Conservation (phyloP, 2,329 filamentous ascomycete genomes). For the Neonectria magnoliae region DNA sequence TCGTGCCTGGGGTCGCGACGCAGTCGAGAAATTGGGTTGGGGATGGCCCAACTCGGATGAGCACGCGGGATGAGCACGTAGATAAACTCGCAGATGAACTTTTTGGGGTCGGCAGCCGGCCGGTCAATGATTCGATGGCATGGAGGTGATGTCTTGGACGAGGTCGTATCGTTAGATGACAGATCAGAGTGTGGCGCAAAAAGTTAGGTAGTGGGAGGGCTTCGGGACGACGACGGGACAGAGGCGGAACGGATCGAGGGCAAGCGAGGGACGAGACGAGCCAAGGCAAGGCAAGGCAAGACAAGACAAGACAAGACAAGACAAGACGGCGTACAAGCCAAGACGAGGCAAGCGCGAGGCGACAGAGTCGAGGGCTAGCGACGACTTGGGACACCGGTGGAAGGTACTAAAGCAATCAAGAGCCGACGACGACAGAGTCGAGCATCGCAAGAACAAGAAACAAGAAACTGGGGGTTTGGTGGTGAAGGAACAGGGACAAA, state of each 20-base stretch:
- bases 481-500: constrained; percentile 1
- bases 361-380: constrained; percentile 2
- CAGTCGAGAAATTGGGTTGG: constrained; percentile 5
- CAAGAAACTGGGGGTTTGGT: not conserved
- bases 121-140: constrained; percentile 30
- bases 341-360: not conserved
- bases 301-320: constrained; percentile 9
- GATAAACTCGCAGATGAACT: constrained; percentile 17
- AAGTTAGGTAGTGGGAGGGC: constrained; percentile 21
- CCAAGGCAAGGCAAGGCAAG: not conserved
- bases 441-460: not conserved
- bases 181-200: constrained; percentile 37
- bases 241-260: constrained; percentile 23
- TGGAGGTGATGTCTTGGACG: constrained; percentile 30
- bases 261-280: constrained; percentile 27
- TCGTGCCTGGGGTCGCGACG: constrained; percentile 25
- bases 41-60: constrained; percentile 30
- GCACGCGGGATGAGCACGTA: constrained; percentile 23
- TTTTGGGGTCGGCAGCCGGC: constrained; percentile 21
- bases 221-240: constrained; percentile 28
- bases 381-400: not conserved
- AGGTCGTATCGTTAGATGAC: constrained; percentile 27
- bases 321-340: constrained; percentile 8
- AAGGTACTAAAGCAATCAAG: constrained; percentile 8
- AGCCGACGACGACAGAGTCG: not conserved